Evolutionary conservation across 2,329 filamentous ascomycete species (phyloP), one percentile per base, ranked within the genome.

Genomic region (Neoscytalidium dimidiatum): DNA sequence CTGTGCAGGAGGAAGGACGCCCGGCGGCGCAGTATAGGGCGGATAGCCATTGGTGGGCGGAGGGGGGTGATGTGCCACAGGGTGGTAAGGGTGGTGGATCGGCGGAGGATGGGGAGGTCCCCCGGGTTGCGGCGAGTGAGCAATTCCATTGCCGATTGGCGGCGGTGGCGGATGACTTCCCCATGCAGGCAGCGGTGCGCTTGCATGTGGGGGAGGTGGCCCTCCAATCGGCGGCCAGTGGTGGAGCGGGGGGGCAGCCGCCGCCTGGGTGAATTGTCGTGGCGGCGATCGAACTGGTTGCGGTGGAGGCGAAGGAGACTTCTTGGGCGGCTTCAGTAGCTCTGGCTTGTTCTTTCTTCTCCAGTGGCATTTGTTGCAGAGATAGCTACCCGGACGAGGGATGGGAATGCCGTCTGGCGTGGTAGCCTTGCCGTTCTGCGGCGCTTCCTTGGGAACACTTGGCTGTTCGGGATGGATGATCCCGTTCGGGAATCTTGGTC

Each of bases 311-410:
- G 72, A 74, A 11, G 72, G 72, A 60, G 73, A 56, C 23, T 72
- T 71, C 61, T 74, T 72, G 51, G 72, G 70, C 8, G 73, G 70
- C 57, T 75, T 71, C 19, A 67, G 58, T 7, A 67, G 52, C 35
- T 74, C 70, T 2, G 71, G 69, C 9, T 70, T 75, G 57, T 80
- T 72, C 66, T 79, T 74, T 67, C 77, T 79, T 70, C 79, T 79
- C 74, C 80, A 78, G 68, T 82, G 80, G 67, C 81, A 83, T 66
- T 81, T 82, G 68, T 83, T 80, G 66, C 81, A 83, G n/a, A 81
- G 67, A 58, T 78, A 82, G 5, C 69, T 57, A n/a, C 48, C 56
- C 13, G 62, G 23, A 70, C 70, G 35, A 62, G 63, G 62, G 6
- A 64, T 13, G 19, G 62, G 62, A 3, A 64, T 67, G 58, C 51